These are phyloP conservation scores for Lachnellula suecica DNA, from an alignment of 2,329 filamentous ascomycete genomes.

Conservation along the genomic window DNA sequence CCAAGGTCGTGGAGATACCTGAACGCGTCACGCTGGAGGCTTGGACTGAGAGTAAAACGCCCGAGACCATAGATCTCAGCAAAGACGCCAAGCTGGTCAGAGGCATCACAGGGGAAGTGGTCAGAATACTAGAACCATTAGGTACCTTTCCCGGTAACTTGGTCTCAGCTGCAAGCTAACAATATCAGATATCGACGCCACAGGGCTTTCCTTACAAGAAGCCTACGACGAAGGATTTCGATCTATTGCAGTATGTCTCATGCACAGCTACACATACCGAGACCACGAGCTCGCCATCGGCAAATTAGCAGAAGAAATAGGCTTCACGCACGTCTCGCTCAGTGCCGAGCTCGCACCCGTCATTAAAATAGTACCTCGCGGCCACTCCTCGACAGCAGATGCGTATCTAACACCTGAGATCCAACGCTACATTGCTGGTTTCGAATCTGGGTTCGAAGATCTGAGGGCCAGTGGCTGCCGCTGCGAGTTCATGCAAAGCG, in stretches of 20 bases:
- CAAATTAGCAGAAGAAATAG: conserved; percentile 59
- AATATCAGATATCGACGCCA: conserved; percentile 49
- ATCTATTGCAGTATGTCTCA: conserved; percentile 65
- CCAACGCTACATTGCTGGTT: conserved; percentile 64
- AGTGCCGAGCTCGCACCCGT: conserved; percentile 68
- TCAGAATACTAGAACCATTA: conserved; percentile 17
- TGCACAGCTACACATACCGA: conserved; percentile 70
- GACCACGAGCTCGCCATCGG: conserved; percentile 63
- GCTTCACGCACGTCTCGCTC: conserved; percentile 65
- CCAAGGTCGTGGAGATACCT: conserved; percentile 67
- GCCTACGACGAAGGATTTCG: conserved; percentile 59
- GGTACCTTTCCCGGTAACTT: not conserved
- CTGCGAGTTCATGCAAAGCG: conserved; percentile 68
- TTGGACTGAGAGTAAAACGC: conserved; percentile 52
- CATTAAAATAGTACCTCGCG: conserved; percentile 68
- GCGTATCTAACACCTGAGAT: conserved; percentile 69
- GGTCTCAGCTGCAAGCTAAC: conserved; percentile 43
- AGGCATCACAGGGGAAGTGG: conserved; percentile 20
- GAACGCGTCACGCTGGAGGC: conserved; percentile 72
- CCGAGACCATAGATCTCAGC: not conserved
- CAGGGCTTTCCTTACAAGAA: conserved; percentile 45
- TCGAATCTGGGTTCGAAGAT: conserved; percentile 62
- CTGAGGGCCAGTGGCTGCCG: conserved; percentile 52
- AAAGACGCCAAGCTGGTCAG: conserved; percentile 46
- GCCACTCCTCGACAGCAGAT: conserved; percentile 66